A percentile compares a stretch with the other conserved stretches of the same genome.
Evolutionary conservation across 805 yeast species (phyloP).

Genomic region (Metschnikowia borealis): DNA sequence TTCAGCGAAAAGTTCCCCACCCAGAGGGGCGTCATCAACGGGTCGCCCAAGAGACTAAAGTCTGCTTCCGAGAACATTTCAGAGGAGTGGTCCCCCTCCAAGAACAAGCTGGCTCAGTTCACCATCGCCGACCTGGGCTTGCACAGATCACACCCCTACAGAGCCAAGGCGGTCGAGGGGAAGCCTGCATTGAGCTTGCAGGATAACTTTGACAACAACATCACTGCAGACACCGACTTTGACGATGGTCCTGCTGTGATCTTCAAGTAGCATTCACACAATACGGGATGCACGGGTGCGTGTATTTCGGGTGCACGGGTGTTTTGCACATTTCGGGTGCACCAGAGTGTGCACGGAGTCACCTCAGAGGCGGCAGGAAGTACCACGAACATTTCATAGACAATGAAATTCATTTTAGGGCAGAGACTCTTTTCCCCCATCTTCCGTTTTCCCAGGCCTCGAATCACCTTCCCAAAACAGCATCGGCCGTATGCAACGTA

Average conservation of each 20-base stretch:
- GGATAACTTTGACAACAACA: slow-evolving; percentile 19
- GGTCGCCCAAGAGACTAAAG: slow-evolving; percentile 5
- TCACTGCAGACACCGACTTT: slow-evolving; percentile 14
- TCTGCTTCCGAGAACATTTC: slow-evolving; percentile 1
- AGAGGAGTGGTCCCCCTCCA: neutral
- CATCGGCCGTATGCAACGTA: slow-evolving; percentile 17
- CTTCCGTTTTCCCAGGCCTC: neutral
- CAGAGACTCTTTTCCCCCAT: neutral
- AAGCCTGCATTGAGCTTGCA: slow-evolving; percentile 15
- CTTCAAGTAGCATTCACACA: slow-evolving; percentile 11
- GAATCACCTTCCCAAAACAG: neutral
- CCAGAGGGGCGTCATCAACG: slow-evolving; percentile 23
- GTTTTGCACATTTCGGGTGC: neutral
- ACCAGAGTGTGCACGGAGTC: too few relatives aligned
- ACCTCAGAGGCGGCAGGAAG: too few relatives aligned
- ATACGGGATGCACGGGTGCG: neutral
- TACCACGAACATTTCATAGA: too few relatives aligned
- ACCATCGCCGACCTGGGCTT: neutral
- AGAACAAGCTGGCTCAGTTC: neutral
- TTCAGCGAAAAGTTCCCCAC: slow-evolving; percentile 39
- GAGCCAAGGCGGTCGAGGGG: neutral
- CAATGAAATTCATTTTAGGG: too few relatives aligned
- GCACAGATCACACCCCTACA: neutral
- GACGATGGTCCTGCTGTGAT: slow-evolving; percentile 16
- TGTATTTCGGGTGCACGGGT: neutral